Percentiles rank a stretch among this genome's conserved stretches.
These are phyloP conservation scores for Scutellospora calospora DNA, from an alignment of 371 early-diverging fungal species.

Conservation along the genomic window DNA sequence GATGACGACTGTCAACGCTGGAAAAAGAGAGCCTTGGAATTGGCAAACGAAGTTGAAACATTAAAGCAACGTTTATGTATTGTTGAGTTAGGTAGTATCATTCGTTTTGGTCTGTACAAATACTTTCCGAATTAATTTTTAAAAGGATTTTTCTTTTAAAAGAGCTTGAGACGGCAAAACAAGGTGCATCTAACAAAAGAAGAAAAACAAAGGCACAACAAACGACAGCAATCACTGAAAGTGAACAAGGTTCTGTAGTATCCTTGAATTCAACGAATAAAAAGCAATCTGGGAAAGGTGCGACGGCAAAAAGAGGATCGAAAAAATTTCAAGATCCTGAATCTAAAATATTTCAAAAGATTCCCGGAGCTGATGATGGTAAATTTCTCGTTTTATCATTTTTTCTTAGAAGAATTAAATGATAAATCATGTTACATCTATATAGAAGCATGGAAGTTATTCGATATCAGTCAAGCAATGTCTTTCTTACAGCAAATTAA, in stretches of 20 bases:
- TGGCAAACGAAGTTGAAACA: neutral
- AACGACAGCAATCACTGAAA: neutral
- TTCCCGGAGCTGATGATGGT: neutral
- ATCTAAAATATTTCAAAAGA: neutral
- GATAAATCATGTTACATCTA: neutral
- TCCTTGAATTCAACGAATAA: neutral
- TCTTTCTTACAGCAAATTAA: conserved; percentile 32
- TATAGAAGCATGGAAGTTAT: conserved; percentile 1
- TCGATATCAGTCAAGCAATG: conserved; percentile 30
- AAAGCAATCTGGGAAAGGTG: neutral
- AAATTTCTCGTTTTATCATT: neutral
- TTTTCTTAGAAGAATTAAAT: neutral
- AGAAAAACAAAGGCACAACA: conserved; percentile 7
- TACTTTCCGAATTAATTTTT: neutral
- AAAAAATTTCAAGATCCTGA: neutral
- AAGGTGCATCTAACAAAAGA: neutral
- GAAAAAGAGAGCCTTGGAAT: neutral
- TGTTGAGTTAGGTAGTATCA: conserved; percentile 1
- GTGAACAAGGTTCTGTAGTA: neutral
- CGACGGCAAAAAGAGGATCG: neutral
- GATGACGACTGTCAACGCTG: neutral
- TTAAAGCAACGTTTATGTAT: conserved; percentile 19
- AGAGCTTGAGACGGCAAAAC: neutral
- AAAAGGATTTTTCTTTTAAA: neutral
- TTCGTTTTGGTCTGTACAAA: neutral